A percentile compares a stretch with the other conserved stretches of the same genome.
These are phyloP conservation scores for Sutorius australiensis DNA, from an alignment of 768 basidiomycete genomes.

Conservation along the genomic window DNA sequence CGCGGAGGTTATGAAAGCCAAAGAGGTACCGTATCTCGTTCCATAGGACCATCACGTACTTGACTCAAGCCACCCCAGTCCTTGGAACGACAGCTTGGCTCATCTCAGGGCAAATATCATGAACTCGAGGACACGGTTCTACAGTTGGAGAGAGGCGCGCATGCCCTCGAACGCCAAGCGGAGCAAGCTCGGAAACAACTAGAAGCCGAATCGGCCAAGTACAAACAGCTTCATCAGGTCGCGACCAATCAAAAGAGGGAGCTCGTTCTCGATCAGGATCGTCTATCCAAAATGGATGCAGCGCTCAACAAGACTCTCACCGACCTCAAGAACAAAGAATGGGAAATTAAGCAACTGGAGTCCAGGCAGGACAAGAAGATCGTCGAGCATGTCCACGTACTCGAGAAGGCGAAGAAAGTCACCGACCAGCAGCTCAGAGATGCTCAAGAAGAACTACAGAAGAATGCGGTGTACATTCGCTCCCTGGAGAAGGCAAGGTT, in stretches of 20 bases:
- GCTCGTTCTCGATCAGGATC: conserved; percentile 61
- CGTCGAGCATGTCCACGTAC: conserved; percentile 94
- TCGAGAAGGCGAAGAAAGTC: conserved; percentile 92
- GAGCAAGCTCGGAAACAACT: conserved; percentile 70
- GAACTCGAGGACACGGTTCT: conserved; percentile 87
- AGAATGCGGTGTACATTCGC: conserved; percentile 70
- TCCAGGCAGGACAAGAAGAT: conserved; percentile 96
- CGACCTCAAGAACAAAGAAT: conserved; percentile 77
- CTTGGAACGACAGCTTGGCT: conserved; percentile 71
- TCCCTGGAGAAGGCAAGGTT: conserved; percentile 82
- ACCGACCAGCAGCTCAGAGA: conserved; percentile 88
- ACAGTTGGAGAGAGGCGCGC: conserved; percentile 79
- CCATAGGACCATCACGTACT: neutral
- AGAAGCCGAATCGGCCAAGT: conserved; percentile 67
- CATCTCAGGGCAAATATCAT: conserved; percentile 71
- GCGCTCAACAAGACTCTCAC: conserved; percentile 78
- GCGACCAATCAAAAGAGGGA: conserved; percentile 65
- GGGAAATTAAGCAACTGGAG: conserved; percentile 82
- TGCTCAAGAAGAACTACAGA: conserved; percentile 72
- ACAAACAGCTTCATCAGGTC: conserved; percentile 69
- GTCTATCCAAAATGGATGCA: conserved; percentile 66
- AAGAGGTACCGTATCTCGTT: conserved; percentile 58
- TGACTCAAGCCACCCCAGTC: conserved; percentile 41
- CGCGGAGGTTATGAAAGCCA: conserved; percentile 54
- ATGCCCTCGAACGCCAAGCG: conserved; percentile 65